Evolutionary conservation across 2,329 filamentous ascomycete genomes (phyloP), one percentile per base, ranked within the genome.

Genomic region (Hirsutella rhossiliensis): DNA sequence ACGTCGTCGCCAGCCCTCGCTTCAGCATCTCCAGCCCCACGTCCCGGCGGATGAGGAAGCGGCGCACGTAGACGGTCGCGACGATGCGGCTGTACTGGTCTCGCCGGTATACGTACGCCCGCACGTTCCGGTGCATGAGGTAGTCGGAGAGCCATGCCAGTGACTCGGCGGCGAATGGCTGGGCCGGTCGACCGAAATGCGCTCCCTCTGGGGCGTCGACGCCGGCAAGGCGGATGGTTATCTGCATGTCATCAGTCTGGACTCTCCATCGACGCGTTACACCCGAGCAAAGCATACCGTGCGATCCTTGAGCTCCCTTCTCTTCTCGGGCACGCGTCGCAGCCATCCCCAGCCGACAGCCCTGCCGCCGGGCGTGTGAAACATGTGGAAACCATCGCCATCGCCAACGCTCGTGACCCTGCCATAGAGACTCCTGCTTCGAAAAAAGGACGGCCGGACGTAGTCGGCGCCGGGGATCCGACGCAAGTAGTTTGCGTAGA

Each of bases 21-120:
- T 80, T 85, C 48, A 98, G 65, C 89, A 98, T 94, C 62, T 94
- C 84, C 48, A 89, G 66, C 3, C 90, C 88, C 5, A 98, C 84
- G 61, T 98, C 89, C 46, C 75, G 76, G 52, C 79, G 80, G 47
- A 86, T 71, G 11, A 87, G 63, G 54, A 80, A 75, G 45, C 72
- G 75, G 40, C 87, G 76, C 29, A 90, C 77, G 55, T 78, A 86
- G 1, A 90, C 90, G 1, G 86, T 92, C 15, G 83, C 88, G 2
- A 98, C 87, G 6, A 94, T 80, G 39, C 92, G 82, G 51, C 89
- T 84, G 62, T 97, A 98, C 59, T 97, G 92, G 61, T 98, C 94
- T 43, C 81, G 77, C 47, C 80, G 81, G 64, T 89, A 87, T 42
- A 96, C 75, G 55, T 84, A 80, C n/a, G 80, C 85, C 45, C 90